A percentile compares a stretch with the other conserved stretches of the same genome.
These are phyloP conservation scores for Candida sanyiensis DNA, from an alignment of 805 yeast species.

Conservation along the genomic window DNA sequence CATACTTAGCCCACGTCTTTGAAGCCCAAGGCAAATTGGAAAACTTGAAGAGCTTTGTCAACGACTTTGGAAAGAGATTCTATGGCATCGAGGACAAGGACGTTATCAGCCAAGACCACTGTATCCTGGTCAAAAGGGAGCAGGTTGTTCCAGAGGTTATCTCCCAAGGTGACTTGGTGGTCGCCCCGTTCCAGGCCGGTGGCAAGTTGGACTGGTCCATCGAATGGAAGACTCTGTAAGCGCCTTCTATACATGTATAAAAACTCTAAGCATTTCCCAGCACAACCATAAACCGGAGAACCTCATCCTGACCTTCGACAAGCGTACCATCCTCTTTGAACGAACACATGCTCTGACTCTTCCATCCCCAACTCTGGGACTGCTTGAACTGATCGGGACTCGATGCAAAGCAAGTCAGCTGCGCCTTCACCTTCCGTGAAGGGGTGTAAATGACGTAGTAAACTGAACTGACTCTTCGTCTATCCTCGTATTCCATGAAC, in stretches of 20 bases:
- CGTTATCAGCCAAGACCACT: constrained; percentile 41
- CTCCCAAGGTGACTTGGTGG: constrained; percentile 39
- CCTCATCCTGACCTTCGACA: constrained; percentile 38
- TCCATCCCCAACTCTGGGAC: constrained; percentile 62
- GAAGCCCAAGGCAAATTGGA: constrained; percentile 59
- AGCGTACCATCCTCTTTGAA: constrained; percentile 44
- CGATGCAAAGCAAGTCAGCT: constrained; percentile 48
- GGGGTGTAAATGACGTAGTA: constrained; percentile 53
- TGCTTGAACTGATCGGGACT: constrained; percentile 48
- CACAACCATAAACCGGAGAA: constrained; percentile 44
- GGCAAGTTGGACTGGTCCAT: constrained; percentile 63
- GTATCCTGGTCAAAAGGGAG: constrained; percentile 48
- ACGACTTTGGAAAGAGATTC: constrained; percentile 65
- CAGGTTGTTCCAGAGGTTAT: constrained; percentile 56
- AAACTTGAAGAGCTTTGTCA: constrained; percentile 66
- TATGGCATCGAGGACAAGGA: constrained; percentile 51
- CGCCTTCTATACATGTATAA: background rate
- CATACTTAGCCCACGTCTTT: constrained; percentile 84
- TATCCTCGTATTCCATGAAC: constrained; percentile 40
- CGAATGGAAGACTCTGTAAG: constrained; percentile 50
- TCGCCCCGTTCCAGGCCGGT: constrained; percentile 87
- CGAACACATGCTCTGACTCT: constrained; percentile 47
- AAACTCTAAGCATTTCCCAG: constrained; percentile 36
- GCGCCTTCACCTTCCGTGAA: constrained; percentile 39
- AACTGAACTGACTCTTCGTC: constrained; percentile 39